Conservation (phyloP, 257 asterid species). For the Solanum paucissectum region DNA sequence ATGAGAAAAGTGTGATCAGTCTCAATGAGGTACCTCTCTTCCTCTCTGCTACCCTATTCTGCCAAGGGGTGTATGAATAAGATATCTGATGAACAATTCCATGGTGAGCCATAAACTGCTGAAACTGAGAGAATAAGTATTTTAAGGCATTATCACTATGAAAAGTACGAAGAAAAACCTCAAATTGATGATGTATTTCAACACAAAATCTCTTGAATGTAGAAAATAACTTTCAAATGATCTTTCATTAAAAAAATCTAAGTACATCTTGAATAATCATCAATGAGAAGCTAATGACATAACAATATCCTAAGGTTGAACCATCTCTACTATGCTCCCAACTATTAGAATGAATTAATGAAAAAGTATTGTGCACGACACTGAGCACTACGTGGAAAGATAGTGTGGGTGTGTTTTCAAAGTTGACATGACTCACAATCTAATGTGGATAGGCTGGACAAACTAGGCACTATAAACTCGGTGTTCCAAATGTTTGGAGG, state of each 20-base stretch:
- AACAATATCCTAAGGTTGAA: not conserved
- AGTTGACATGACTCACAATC: not conserved
- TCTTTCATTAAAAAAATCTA: too few species aligned
- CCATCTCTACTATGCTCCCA: not conserved
- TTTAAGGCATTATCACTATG: too few species aligned
- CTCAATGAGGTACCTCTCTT: not conserved
- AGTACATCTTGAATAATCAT: not conserved
- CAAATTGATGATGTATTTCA: too few species aligned
- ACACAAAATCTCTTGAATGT: too few species aligned
- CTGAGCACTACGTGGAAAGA: not conserved
- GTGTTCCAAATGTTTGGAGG: not conserved
- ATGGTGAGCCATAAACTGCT: too few species aligned
- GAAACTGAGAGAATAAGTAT: too few species aligned
- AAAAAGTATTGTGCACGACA: not conserved
- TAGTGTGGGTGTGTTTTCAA: not conserved
- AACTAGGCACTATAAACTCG: not conserved
- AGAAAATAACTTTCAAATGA: too few species aligned
- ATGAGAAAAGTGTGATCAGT: not conserved
- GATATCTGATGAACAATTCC: too few species aligned
- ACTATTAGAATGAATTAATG: not conserved
- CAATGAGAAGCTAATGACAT: not conserved
- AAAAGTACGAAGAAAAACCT: too few species aligned
- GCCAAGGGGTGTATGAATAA: not conserved
- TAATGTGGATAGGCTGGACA: not conserved
- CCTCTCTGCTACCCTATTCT: not conserved